Evolutionary conservation across 345 rosid genomes (phyloP), one percentile per base, ranked within the genome.

Genomic region (Geranium brycei): DNA sequence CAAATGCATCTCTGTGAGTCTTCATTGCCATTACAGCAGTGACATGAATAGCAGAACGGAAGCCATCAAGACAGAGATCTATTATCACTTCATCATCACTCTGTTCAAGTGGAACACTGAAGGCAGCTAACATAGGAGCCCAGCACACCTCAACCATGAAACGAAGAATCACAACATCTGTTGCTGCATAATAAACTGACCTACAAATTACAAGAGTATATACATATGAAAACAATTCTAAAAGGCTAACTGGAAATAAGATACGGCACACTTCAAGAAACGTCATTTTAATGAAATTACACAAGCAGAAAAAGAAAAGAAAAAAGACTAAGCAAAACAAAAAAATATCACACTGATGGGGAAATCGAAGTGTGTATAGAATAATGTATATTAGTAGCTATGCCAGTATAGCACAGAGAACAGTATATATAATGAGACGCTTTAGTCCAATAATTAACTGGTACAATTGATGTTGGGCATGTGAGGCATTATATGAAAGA

Each of bases 101-200:
- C 81, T 85, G 97, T 75, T 95, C 99, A 58, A 95, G 92, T 59
- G 97, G 99, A 67, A 95, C 97, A 68, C 99, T 95, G 82, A 95
- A 95, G 73, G 99, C 99, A 69, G 99, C 99, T 85, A 95, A 71
- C 99, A 95, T 91, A 58, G 97, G 97, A 76, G 99, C 99, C 99
- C 99, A 95, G 78, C 99, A 95, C 58, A 80, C 99, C 82, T 95
- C 99, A 67, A 91, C 79, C 99, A 95, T 95, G 82, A 95, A 95
- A 74, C 97, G 80, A 68, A 95, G 91, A 70, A 91, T 85, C 69
- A 87, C 95, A 61, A 85, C 95, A 85, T 95, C 97, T 17, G 95
- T 87, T 68, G 99, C 99, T 58, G 99, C 96, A 80, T 91, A 91
- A 83, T 88, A 93, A 71, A 80, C 88, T 78, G 99, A 93, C 93